Base-by-base conservation (phyloP, 176 grass and related monocot genomes). In the Coix lacrymajobi region DNA sequence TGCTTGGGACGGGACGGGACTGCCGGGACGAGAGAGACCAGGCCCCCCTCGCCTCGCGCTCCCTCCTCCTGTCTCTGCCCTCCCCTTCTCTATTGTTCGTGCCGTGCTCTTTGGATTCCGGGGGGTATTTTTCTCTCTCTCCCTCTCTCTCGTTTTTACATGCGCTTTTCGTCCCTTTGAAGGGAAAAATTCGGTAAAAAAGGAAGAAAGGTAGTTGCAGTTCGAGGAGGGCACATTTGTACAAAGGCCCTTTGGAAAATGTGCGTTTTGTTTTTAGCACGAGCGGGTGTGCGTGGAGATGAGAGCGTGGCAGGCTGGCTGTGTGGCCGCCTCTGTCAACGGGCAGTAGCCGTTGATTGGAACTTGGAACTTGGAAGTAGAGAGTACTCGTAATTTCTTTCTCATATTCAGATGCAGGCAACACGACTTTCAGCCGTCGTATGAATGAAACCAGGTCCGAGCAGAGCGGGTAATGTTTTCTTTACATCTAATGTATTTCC, bases 81-180 rank as follows among this genome's bases (percentile, higher is more conserved):
- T 19, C 14, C 31, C 37, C 56, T 33, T 26, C 30, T 4, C 22
- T 22, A 38, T 36, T 45, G 51, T 58, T 67, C 75, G 73, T 66
- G 74, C 1, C 46, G 46, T 49, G 16, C 66, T 19, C 38, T 64
- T 64, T 19, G 31, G 57, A 37, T 79, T 65, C 79, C 57, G 5
- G 5, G n/a, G n/a, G n/a, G n/a, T n/a, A 41, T 73, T 78, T 30
- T 49, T 63, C 49, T 58, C 11, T 33, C 1, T 6, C 11, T 20
- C n/a, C n/a, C 68, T 31, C 26, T 24, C 37, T 2, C 22, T 10
- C 64, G 17, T 24, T 69, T 29, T 46, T 57, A 37, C 64, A 14
- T 11, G 60, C 25, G 32, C 76, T 84, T 84, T 84, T 75, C 76
- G 69, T 89, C 57, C 17, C 82, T 89, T 80, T 3, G 70, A 80